These are phyloP conservation scores for Debaryomycetaceae sp. DNA, from an alignment of 1,139 yeast genomes.

Conservation along the genomic window DNA sequence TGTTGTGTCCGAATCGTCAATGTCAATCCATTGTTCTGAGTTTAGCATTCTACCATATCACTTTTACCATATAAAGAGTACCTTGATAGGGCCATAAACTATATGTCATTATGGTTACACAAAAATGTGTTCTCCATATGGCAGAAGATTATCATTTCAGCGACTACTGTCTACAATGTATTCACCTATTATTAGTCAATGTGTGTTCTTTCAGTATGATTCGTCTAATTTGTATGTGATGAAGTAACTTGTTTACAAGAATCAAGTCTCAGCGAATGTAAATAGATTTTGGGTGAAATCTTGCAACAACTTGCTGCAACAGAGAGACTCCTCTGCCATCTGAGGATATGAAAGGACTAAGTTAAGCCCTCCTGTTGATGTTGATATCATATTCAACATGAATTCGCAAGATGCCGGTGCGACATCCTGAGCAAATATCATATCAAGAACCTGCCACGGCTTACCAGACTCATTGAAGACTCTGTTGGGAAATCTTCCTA, in stretches of 20 bases:
- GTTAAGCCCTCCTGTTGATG: constrained; percentile 33
- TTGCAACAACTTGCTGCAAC: not conserved
- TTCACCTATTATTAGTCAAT: no score
- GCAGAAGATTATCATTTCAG: no score
- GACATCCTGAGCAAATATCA: constrained; percentile 38
- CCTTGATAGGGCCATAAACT: no score
- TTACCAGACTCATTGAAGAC: constrained; percentile 5
- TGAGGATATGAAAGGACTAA: constrained; percentile 31
- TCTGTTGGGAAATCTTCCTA: constrained; percentile 29
- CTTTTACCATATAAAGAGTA: not conserved
- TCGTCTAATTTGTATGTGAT: no score
- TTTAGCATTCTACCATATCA: not conserved
- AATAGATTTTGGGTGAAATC: not conserved
- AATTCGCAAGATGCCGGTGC: constrained; percentile 37
- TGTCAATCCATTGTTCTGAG: not conserved
- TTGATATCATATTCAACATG: constrained; percentile 31
- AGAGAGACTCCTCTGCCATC: constrained; percentile 6
- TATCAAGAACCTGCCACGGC: constrained; percentile 25
- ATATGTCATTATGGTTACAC: no score
- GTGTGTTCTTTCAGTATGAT: no score
- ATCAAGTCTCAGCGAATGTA: not conserved
- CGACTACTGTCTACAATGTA: no score
- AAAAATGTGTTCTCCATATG: no score
- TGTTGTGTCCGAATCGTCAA: not conserved
- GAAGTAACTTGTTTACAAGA: no score